These are phyloP conservation scores for Phytophthora nicotianae DNA, from an alignment of 352 stramenopile species.

Conservation along the genomic window DNA sequence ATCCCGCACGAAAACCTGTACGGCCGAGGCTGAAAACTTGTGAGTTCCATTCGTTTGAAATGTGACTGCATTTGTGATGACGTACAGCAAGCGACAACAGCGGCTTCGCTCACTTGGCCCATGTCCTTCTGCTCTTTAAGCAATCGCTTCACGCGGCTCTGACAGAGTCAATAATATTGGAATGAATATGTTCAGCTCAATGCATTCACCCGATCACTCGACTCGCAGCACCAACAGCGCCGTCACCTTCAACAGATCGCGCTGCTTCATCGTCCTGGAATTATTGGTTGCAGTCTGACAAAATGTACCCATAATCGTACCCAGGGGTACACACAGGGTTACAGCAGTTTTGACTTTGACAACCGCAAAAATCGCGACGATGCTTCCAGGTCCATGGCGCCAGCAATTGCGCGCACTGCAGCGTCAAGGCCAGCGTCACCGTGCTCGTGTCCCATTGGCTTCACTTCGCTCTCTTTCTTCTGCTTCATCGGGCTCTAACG, in stretches of 20 bases:
- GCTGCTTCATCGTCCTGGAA: conserved; percentile 37
- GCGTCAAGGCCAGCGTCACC: conserved; percentile 14
- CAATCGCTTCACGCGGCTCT: conserved; percentile 72
- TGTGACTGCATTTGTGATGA: conserved; percentile 7
- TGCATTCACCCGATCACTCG: background rate
- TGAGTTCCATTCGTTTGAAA: background rate
- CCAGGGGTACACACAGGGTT: background rate
- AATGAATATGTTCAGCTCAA: conserved; percentile 2
- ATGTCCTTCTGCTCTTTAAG: conserved; percentile 75
- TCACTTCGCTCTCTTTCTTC: conserved; percentile 12
- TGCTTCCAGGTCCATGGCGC: conserved; percentile 12
- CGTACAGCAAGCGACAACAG: conserved; percentile 53
- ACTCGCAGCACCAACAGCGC: conserved; percentile 14
- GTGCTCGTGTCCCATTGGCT: conserved; percentile 1
- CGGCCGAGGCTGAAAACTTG: conserved; percentile 41
- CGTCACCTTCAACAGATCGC: conserved; percentile 63
- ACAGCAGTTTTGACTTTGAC: conserved; percentile 12
- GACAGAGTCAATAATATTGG: background rate
- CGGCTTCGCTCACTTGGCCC: conserved; percentile 64
- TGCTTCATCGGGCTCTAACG: conserved; percentile 13
- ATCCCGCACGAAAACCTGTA: conserved; percentile 68
- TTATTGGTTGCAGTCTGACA: background rate
- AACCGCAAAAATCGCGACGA: conserved; percentile 12
- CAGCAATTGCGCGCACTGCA: conserved; percentile 22
- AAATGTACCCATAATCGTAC: conserved; percentile 4